These are phyloP conservation scores for Gelatoporia subvermispora DNA, from an alignment of 768 basidiomycete genomes.

Conservation along the genomic window DNA sequence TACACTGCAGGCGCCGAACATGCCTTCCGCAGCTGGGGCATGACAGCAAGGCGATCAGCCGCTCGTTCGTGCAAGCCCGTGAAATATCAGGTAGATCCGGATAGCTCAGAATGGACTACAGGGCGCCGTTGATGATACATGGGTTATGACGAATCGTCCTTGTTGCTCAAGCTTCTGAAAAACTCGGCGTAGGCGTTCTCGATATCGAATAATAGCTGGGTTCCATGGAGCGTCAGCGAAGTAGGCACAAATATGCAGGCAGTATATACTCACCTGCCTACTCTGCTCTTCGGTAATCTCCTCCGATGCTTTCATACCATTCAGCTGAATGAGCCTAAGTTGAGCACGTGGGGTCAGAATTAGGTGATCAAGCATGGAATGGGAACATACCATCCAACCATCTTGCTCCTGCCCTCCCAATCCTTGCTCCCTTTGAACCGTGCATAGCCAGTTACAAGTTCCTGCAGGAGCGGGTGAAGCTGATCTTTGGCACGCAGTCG, in stretches of 20 bases:
- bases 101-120: no score
- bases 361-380: background rate
- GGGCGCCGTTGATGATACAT: no score
- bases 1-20: no score
- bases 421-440: constrained; percentile 93
- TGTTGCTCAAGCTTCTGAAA: constrained; percentile 66
- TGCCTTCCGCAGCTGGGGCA: no score
- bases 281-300: constrained; percentile 95
- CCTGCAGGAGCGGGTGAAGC: constrained; percentile 89
- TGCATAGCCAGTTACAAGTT: constrained; percentile 91
- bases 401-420: constrained; percentile 92
- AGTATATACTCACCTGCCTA: constrained; percentile 57
- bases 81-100: no score
- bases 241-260: background rate
- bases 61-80: no score
- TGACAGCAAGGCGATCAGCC: no score
- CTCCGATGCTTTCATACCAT: constrained; percentile 95
- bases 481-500: constrained; percentile 95
- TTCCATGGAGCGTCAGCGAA: background rate
- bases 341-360: background rate
- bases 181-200: constrained; percentile 95
- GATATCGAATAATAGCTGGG: constrained; percentile 89
- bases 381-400: constrained; percentile 81
- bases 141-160: constrained; percentile 21
- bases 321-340: constrained; percentile 87